Conservation (phyloP, 176 grass and related monocot species). For the Oropetium thomaeum region DNA sequence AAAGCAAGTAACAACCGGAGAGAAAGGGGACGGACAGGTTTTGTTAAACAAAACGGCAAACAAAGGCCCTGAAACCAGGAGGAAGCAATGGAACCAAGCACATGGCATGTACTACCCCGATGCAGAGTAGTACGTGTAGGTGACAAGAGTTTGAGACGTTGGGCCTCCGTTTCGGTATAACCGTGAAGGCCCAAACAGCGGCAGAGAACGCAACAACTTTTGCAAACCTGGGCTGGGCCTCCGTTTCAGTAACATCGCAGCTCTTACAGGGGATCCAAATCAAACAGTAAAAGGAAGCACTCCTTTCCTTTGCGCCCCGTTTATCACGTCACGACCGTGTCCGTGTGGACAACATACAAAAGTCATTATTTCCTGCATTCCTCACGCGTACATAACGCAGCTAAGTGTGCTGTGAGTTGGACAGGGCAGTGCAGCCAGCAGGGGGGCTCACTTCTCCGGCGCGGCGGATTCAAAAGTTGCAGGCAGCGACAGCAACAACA, state of each 20-base stretch:
- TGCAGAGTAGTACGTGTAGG: too few relatives aligned
- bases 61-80: constrained; percentile 10
- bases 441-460: too few relatives aligned
- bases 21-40: neutral
- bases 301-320: too few relatives aligned
- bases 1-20: neutral
- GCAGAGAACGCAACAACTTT: neutral
- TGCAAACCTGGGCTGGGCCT: neutral
- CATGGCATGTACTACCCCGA: too few relatives aligned
- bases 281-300: neutral
- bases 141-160: too few relatives aligned
- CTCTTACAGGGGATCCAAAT: neutral
- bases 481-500: neutral
- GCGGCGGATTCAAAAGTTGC: neutral
- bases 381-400: too few relatives aligned
- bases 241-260: neutral
- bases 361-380: too few relatives aligned
- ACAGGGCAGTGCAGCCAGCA: neutral
- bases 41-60: neutral
- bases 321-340: too few relatives aligned
- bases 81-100: too few relatives aligned
- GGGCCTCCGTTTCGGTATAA: neutral
- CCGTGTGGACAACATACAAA: too few relatives aligned
- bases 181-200: neutral
- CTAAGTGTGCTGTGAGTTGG: too few relatives aligned